phyloP scores from a whole-genome alignment of 1,284 basidiomycete species.

The Violaceomyces palustris region DNA sequence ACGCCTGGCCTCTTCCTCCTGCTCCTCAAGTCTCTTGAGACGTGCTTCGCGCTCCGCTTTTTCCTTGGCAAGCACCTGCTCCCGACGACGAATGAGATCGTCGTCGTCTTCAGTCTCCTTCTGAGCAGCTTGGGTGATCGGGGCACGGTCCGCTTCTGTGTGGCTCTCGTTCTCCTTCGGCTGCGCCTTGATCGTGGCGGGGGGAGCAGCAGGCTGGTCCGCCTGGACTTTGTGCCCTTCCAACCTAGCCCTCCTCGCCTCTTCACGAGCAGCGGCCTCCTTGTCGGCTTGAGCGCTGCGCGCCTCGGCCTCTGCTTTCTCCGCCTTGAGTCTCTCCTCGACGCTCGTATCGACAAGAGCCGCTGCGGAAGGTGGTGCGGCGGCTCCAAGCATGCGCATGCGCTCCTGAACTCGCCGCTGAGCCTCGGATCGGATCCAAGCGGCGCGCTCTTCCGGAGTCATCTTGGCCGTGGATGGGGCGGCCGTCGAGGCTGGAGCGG shows the following conservation, averaged over 20 bases:
- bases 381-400: slow-evolving; percentile 76
- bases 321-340: slow-evolving; percentile 43
- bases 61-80: slow-evolving; percentile 45
- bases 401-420: slow-evolving; percentile 78
- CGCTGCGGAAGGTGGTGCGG: slow-evolving; percentile 53
- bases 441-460: slow-evolving; percentile 77
- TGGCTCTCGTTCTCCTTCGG: slow-evolving; percentile 28
- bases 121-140: slow-evolving; percentile 39
- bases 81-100: slow-evolving; percentile 41
- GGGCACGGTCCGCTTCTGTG: slow-evolving; percentile 23
- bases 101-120: slow-evolving; percentile 38
- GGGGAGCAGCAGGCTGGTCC: slow-evolving; percentile 27
- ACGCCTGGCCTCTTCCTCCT: slow-evolving; percentile 38
- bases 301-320: slow-evolving; percentile 46
- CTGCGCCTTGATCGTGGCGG: slow-evolving; percentile 37
- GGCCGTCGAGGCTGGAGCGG: slow-evolving; percentile 58
- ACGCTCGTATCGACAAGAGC: slow-evolving; percentile 39
- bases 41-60: slow-evolving; percentile 42
- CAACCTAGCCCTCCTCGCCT: slow-evolving; percentile 43
- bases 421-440: slow-evolving; percentile 75
- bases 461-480: slow-evolving; percentile 70
- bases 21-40: slow-evolving; percentile 41
- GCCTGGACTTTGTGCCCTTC: slow-evolving; percentile 41
- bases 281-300: slow-evolving; percentile 46
- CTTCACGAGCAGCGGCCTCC: slow-evolving; percentile 49